These are phyloP conservation scores for Linnemannia exigua DNA, from an alignment of 192 early-diverging fungal genomes.

Conservation along the genomic window DNA sequence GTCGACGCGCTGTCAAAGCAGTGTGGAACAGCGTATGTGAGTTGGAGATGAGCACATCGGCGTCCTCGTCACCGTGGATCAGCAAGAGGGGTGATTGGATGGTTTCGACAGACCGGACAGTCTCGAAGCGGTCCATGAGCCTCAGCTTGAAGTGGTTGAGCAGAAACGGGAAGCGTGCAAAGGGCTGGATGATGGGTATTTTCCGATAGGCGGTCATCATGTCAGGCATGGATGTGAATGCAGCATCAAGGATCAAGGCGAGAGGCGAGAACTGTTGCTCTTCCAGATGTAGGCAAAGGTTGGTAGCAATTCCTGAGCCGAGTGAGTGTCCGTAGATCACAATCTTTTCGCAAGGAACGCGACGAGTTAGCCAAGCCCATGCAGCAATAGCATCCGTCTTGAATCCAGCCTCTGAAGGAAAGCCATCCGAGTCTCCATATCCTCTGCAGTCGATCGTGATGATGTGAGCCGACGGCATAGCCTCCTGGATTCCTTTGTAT, in stretches of 20 bases:
- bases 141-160: constrained; percentile 49
- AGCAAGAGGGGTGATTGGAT: constrained; percentile 45
- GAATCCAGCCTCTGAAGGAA: constrained; percentile 53
- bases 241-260: constrained; percentile 46
- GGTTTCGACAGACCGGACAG: constrained; percentile 39
- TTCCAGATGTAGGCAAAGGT: constrained; percentile 43
- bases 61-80: constrained; percentile 54
- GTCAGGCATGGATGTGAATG: constrained; percentile 56
- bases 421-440: constrained; percentile 58
- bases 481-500: constrained; percentile 52
- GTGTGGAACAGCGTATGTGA: constrained; percentile 52
- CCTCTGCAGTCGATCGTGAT: constrained; percentile 57
- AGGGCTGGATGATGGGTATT: constrained; percentile 55
- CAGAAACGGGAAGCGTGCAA: constrained; percentile 41
- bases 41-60: constrained; percentile 51
- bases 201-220: constrained; percentile 56
- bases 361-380: constrained; percentile 45
- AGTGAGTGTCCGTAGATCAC: constrained; percentile 59
- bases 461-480: constrained; percentile 48
- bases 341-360: constrained; percentile 32
- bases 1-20: constrained; percentile 29
- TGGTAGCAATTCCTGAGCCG: constrained; percentile 51
- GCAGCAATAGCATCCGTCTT: constrained; percentile 44
- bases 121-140: constrained; percentile 54
- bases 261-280: constrained; percentile 37